Percentiles rank a stretch among this genome's conserved stretches.
phyloP scores from a whole-genome alignment of 495 filamentous ascomycete genomes.

The Penicillium coprophilum region DNA sequence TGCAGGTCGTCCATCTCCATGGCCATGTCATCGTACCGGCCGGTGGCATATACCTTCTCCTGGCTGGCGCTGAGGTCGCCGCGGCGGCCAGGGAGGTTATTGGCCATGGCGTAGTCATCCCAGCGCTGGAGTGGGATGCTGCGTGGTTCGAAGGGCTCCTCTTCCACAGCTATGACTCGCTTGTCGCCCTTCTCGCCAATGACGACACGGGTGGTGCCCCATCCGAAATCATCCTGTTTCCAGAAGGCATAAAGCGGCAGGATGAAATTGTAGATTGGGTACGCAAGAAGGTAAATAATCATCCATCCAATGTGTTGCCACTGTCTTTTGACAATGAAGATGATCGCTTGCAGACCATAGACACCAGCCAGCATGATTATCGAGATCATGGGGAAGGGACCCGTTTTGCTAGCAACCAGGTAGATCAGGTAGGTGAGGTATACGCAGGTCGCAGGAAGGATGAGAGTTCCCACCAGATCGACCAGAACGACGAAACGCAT shows the following conservation, averaged over 20 bases:
- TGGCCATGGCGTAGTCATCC: constrained; percentile 94
- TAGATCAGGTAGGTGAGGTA: constrained; percentile 93
- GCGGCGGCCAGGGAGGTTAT: constrained; percentile 89
- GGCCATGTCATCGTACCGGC: constrained; percentile 59
- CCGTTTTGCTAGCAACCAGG: constrained; percentile 64
- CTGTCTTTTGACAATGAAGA: constrained; percentile 93
- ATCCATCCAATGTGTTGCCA: constrained; percentile 99
- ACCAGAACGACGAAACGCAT: constrained; percentile 98
- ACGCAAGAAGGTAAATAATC: constrained; percentile 94
- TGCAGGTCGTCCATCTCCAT: constrained; percentile 99
- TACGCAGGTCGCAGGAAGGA: constrained; percentile 85
- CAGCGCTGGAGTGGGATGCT: constrained; percentile 92
- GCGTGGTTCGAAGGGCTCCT: constrained; percentile 84
- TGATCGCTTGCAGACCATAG: constrained; percentile 91
- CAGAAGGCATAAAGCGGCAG: constrained; percentile 97
- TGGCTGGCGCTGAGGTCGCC: constrained; percentile 51
- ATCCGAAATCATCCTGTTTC: constrained; percentile 93
- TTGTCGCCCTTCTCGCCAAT: constrained; percentile 90
- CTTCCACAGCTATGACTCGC: constrained; percentile 81
- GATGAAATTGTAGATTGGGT: constrained; percentile 89
- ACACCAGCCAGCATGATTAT: constrained; percentile 85
- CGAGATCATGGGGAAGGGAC: constrained; percentile 82
- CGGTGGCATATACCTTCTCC: constrained; percentile 62
- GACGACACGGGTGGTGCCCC: constrained; percentile 61
- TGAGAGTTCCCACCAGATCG: constrained; percentile 90